phyloP scores from a whole-genome alignment of 2,329 filamentous ascomycete genomes.

The Arthrinium phaeospermum region DNA sequence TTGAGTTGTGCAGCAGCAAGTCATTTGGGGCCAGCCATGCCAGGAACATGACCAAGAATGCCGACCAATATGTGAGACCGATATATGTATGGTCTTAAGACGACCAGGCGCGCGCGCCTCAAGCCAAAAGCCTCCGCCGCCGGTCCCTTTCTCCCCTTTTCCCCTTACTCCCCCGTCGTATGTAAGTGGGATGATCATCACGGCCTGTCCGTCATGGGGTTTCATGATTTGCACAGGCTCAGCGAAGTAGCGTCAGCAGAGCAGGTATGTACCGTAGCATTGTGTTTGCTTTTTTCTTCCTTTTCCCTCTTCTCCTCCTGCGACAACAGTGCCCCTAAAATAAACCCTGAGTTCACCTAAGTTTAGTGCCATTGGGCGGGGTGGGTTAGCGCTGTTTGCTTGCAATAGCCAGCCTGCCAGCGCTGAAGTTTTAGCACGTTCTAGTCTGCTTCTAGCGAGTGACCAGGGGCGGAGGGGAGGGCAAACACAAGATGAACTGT shows the following conservation, averaged over 20 bases:
- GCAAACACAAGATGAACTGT: background rate
- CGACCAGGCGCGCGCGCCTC: too few relatives aligned
- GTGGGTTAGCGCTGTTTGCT: background rate
- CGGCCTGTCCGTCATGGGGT: constrained; percentile 7
- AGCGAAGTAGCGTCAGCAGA: background rate
- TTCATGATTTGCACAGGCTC: constrained; percentile 11
- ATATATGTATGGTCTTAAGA: background rate
- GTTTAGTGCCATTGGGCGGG: background rate
- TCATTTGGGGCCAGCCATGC: background rate
- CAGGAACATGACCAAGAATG: background rate
- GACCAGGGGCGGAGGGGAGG: background rate
- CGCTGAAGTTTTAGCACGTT: background rate
- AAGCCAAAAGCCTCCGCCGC: too few relatives aligned
- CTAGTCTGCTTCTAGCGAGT: background rate
- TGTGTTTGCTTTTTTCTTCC: background rate
- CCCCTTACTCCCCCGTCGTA: background rate
- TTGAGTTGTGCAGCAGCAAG: background rate
- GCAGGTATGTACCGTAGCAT: background rate
- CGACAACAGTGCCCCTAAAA: background rate
- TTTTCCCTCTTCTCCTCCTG: too few relatives aligned
- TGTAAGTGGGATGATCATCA: constrained; percentile 7
- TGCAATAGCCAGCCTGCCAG: background rate
- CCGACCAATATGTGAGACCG: background rate
- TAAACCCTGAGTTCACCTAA: background rate
- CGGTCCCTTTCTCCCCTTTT: background rate